These are phyloP conservation scores for Strobilomyces dryophilus DNA, from an alignment of 768 basidiomycete genomes.

Conservation along the genomic window DNA sequence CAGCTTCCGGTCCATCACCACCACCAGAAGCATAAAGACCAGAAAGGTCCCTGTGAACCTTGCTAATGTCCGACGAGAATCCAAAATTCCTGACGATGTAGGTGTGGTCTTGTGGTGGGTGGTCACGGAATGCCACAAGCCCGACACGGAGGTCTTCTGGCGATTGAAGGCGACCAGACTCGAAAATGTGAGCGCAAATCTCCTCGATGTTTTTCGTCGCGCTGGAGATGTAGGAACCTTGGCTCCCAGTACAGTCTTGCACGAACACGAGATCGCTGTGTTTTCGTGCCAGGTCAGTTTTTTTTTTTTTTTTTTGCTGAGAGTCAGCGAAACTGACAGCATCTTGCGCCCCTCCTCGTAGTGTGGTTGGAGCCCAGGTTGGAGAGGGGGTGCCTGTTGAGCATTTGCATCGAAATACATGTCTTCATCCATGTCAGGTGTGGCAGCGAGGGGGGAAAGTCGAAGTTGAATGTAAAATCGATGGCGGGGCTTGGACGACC, in stretches of 20 bases:
- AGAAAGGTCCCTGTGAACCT: slow-evolving; percentile 82
- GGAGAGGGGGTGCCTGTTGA: slow-evolving; percentile 30
- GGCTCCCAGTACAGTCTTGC: slow-evolving; percentile 92
- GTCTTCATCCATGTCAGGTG: slow-evolving; percentile 66
- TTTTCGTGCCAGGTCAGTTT: slow-evolving; percentile 12
- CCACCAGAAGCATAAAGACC: slow-evolving; percentile 85
- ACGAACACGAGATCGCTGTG: slow-evolving; percentile 89
- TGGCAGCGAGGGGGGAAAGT: neutral
- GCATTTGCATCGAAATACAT: slow-evolving; percentile 59
- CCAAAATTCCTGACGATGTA: slow-evolving; percentile 93
- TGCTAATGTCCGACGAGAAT: slow-evolving; percentile 86
- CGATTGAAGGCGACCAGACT: slow-evolving; percentile 86
- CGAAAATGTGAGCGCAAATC: slow-evolving; percentile 92
- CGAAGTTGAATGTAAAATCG: slow-evolving; percentile 12
- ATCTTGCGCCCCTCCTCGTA: slow-evolving; percentile 55
- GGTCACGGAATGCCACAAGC: slow-evolving; percentile 92
- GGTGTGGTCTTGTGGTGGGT: slow-evolving; percentile 95
- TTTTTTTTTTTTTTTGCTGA: slow-evolving; percentile 1
- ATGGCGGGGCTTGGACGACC: slow-evolving; percentile 13
- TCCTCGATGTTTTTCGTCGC: slow-evolving; percentile 96
- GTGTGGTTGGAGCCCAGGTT: slow-evolving; percentile 27
- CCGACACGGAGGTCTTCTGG: slow-evolving; percentile 89
- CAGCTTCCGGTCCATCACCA: slow-evolving; percentile 95
- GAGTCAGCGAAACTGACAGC: slow-evolving; percentile 49
- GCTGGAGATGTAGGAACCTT: slow-evolving; percentile 86